phyloP scores from a whole-genome alignment of 805 yeast genomes.

The Clavispora phyllophila region DNA sequence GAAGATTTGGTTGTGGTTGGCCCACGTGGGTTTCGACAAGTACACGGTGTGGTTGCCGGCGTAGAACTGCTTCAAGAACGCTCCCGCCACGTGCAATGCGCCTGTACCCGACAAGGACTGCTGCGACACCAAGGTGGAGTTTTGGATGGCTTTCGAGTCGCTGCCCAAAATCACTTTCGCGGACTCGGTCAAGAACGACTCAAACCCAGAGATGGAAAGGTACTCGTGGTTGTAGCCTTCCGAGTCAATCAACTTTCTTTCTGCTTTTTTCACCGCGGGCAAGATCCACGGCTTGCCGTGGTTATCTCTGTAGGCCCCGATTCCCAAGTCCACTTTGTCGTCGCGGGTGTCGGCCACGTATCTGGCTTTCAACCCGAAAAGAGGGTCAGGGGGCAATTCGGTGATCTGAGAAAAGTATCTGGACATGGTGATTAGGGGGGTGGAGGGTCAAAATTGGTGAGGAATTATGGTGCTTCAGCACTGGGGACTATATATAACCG shows the following conservation, averaged over 20 bases:
- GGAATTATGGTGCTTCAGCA: neutral
- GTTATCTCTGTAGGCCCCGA: slow-evolving; percentile 74
- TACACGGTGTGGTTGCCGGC: slow-evolving; percentile 17
- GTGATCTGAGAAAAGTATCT: slow-evolving; percentile 45
- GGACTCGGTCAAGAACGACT: slow-evolving; percentile 62
- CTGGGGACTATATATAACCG: neutral
- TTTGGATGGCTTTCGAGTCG: slow-evolving; percentile 26
- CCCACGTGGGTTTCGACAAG: slow-evolving; percentile 82
- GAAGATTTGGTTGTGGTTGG: slow-evolving; percentile 86
- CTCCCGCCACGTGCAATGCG: slow-evolving; percentile 85
- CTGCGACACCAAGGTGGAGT: slow-evolving; percentile 51
- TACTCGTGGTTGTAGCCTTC: slow-evolving; percentile 66
- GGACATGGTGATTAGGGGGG: slow-evolving; percentile 23
- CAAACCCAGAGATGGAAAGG: slow-evolving; percentile 74
- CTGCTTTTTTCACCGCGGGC: slow-evolving; percentile 68
- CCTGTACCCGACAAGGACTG: slow-evolving; percentile 88
- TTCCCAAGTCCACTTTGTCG: slow-evolving; percentile 78
- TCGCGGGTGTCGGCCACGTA: slow-evolving; percentile 51
- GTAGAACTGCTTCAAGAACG: slow-evolving; percentile 52
- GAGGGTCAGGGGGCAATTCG: slow-evolving; percentile 78
- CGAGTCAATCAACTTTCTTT: slow-evolving; percentile 52
- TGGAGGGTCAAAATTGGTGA: neutral
- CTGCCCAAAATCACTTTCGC: slow-evolving; percentile 69
- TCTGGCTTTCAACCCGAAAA: slow-evolving; percentile 76
- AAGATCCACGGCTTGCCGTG: slow-evolving; percentile 67